phyloP scores from a whole-genome alignment of 768 basidiomycete genomes.

The Mycena rosella region DNA sequence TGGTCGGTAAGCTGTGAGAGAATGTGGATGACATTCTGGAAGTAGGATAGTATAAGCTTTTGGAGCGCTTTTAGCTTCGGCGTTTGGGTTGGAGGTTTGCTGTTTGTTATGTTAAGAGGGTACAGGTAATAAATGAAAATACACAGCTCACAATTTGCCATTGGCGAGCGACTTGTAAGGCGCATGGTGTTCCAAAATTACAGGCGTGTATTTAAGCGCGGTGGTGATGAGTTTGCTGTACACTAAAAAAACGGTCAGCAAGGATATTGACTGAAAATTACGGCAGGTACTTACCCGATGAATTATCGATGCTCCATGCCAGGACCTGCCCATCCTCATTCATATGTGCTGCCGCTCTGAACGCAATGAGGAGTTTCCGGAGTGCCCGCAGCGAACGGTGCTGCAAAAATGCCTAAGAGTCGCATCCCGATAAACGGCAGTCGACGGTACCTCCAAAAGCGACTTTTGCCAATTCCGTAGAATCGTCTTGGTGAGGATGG shows the following conservation, averaged over 20 bases:
- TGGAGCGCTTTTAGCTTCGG: slow-evolving; percentile 87
- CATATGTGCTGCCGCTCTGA: slow-evolving; percentile 91
- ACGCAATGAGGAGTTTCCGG: slow-evolving; percentile 87
- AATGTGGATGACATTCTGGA: slow-evolving; percentile 87
- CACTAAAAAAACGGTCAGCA: too few species aligned
- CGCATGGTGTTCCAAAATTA: slow-evolving; percentile 87
- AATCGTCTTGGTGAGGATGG: slow-evolving; percentile 77
- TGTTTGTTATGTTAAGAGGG: slow-evolving; percentile 46
- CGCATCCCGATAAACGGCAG: not conserved
- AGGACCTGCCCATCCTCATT: slow-evolving; percentile 85
- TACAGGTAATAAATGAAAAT: slow-evolving; percentile 12
- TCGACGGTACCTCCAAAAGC: slow-evolving; percentile 76
- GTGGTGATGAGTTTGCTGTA: slow-evolving; percentile 94
- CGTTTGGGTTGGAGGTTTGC: slow-evolving; percentile 88
- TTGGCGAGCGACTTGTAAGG: slow-evolving; percentile 86
- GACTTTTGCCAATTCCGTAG: slow-evolving; percentile 90
- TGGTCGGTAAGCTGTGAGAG: slow-evolving; percentile 80
- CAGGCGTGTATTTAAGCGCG: slow-evolving; percentile 89
- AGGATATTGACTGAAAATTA: too few species aligned
- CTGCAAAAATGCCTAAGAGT: slow-evolving; percentile 53
- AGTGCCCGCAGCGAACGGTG: slow-evolving; percentile 88
- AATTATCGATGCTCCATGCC: slow-evolving; percentile 90
- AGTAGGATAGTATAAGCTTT: slow-evolving; percentile 90
- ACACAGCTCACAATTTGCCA: slow-evolving; percentile 88
- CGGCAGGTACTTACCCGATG: slow-evolving; percentile 66